phyloP scores from a whole-genome alignment of 2,329 filamentous ascomycete species.

The Paecilomyces niveus region DNA sequence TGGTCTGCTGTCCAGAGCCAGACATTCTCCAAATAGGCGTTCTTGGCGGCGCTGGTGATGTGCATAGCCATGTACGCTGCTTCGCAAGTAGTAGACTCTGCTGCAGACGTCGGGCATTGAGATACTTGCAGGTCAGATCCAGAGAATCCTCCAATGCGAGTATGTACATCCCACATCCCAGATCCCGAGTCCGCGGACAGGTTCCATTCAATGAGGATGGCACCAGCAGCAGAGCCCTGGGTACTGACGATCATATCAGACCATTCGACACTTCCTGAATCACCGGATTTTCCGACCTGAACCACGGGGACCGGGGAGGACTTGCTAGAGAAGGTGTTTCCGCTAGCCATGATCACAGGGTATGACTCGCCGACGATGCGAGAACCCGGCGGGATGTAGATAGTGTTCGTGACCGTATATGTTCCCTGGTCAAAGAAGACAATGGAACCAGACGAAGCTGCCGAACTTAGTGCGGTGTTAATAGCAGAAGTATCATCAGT shows the following conservation, averaged over 20 bases:
- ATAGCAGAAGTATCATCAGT: constrained; percentile 56
- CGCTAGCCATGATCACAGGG: constrained; percentile 50
- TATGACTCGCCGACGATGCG: constrained; percentile 51
- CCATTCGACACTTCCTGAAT: constrained; percentile 61
- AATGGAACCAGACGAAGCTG: constrained; percentile 43
- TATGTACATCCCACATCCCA: constrained; percentile 54
- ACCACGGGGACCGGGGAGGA: constrained; percentile 57
- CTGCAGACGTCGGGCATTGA: constrained; percentile 38
- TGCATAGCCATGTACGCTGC: constrained; percentile 32
- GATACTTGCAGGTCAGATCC: constrained; percentile 40
- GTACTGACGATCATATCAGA: constrained; percentile 67
- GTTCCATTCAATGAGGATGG: constrained; percentile 68
- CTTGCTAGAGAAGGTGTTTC: constrained; percentile 50
- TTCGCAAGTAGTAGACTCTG: constrained; percentile 25
- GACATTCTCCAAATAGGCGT: constrained; percentile 44
- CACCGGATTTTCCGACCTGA: constrained; percentile 58
- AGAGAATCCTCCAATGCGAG: constrained; percentile 45
- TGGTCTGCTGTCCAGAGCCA: constrained; percentile 51
- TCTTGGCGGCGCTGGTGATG: constrained; percentile 23
- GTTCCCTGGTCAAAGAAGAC: constrained; percentile 52
- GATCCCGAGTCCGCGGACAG: constrained; percentile 43
- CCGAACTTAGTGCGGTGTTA: constrained; percentile 49
- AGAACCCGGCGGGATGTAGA: constrained; percentile 43
- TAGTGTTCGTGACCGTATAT: constrained; percentile 43
- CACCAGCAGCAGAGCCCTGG: constrained; percentile 59